Evolutionary conservation across 192 early-diverging fungal species (phyloP).

Genomic region (Tieghemiomyces parasiticus): DNA sequence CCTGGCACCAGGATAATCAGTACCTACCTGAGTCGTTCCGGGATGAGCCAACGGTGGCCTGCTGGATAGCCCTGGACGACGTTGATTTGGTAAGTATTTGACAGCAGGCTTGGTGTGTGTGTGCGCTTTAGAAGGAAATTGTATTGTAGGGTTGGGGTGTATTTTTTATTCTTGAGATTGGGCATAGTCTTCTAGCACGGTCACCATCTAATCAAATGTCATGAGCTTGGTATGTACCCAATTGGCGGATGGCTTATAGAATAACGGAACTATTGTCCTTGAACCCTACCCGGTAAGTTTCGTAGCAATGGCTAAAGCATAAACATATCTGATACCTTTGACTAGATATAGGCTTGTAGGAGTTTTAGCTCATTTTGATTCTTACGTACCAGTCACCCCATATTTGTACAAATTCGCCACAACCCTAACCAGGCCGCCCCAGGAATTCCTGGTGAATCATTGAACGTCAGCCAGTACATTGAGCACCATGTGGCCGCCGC

Average conservation of each 20-base stretch:
- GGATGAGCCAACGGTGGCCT: neutral
- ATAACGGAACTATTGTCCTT: neutral
- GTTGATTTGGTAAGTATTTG: neutral
- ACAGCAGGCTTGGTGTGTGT: neutral
- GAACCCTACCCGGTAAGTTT: neutral
- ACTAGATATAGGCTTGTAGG: neutral
- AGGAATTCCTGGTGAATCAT: neutral
- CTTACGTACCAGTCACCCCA: neutral
- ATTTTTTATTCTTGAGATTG: neutral
- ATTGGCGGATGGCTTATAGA: neutral
- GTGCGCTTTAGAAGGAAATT: neutral
- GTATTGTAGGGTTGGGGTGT: neutral
- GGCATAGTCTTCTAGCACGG: neutral
- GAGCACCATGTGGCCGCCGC: neutral
- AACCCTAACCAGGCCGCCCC: neutral
- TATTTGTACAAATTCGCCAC: neutral
- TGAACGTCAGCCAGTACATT: neutral
- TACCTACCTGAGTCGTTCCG: neutral
- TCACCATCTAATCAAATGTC: neutral
- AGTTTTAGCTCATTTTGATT: neutral
- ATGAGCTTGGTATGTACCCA: neutral
- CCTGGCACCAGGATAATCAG: conserved; percentile 4
- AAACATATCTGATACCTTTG: neutral
- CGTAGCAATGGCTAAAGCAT: too few species aligned
- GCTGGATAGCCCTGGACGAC: conserved; percentile 2